Evolutionary conservation across 495 filamentous ascomycete species (phyloP), one percentile per base, ranked within the genome.

Genomic region (Bathelium albidoporum): DNA sequence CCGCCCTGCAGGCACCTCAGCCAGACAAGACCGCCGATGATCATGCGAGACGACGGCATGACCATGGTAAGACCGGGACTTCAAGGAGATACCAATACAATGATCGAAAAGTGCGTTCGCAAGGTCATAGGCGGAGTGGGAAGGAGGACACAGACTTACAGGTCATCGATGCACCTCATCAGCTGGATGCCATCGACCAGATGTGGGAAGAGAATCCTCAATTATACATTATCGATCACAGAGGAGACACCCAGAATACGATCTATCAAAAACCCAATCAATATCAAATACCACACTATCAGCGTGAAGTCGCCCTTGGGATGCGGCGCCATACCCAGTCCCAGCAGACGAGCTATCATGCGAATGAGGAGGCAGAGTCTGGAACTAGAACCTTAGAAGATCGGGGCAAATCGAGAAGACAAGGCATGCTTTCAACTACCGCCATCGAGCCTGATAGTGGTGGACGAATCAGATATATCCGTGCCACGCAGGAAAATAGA

Each of bases 191-290:
- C 10, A 16, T 58, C 3, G 3, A 36, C n/a, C 26, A 18, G 20
- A 20, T 28, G 11, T 63, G 61, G 61, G 49, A 58, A 20, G 60
- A 45, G 18, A 24, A 49, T 28, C 18, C 24, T 29, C 18, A n/a
- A 12, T 39, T 44, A 1, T 67, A 29, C 60, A 59, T 66, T 31
- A 41, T 65, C 39, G 71, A 73, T 31, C 41, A 69, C 24, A 80
- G 79, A 68, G 87, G 88, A 0, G 87, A 90, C 69, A 75, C 73
- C 24, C 73, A 79, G 44, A 88, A 83, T 63, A 59, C 85, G 3
- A 73, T 73, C 0, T 89, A 86, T 68, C 85, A 83, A 1, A 80
- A 78, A 22, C 72, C 83, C 10, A 76, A 88, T 72, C 76, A 78
- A 16, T 87, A 87, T 66, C 79, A 70, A 43, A 72, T 86, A 26